Base-by-base conservation (phyloP, 1,139 yeast species). In the Geotrichum reessii region DNA sequence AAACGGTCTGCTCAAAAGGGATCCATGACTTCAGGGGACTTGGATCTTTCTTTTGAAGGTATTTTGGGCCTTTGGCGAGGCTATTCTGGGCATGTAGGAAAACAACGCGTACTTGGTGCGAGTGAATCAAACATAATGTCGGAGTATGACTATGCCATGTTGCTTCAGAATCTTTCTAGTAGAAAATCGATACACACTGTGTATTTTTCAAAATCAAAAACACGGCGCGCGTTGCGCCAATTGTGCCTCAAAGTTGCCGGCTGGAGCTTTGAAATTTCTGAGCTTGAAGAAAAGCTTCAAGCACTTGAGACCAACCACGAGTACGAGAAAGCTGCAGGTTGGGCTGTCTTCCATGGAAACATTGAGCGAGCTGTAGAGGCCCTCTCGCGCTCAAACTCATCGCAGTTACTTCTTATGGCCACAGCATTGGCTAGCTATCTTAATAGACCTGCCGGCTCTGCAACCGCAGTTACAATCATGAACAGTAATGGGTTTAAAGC, bases 261-360 rank as follows among this genome's bases (percentile, higher is more conserved):
- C 0, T 92, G 97, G 96, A 91, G 88, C 67, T 84, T 89, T 67
- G 86, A 92, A 1, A 81, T 82, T 28, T 76, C 81, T 19, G 96
- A 90, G 66, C 79, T 91, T 63, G 96, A 91, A 61, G 84, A 81
- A 52, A 84, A 87, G 64, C 79, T 89, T 53, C 75, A 76, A 42
- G 76, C 78, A 49, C 76, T 92, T 51, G 81, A 86, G 33, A 71
- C 75, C 0, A 73, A 77, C 25, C 93, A 90, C 0, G 81, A 82
- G 63, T 81, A 81, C 61, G 96, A 90, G 63, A 86, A 93, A 69
- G 98, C 99, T 0, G 99, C 98, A 0, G 98, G 96, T 0, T 90
- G 97, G 96, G 97, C 98, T 0, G 93, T 91, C 0, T 93, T 93
- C 71, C 95, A 90, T 69, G 97, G 96, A 1, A 88, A 91, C 70